phyloP scores from a whole-genome alignment of 768 basidiomycete genomes.

The Mycena kentingensis region DNA sequence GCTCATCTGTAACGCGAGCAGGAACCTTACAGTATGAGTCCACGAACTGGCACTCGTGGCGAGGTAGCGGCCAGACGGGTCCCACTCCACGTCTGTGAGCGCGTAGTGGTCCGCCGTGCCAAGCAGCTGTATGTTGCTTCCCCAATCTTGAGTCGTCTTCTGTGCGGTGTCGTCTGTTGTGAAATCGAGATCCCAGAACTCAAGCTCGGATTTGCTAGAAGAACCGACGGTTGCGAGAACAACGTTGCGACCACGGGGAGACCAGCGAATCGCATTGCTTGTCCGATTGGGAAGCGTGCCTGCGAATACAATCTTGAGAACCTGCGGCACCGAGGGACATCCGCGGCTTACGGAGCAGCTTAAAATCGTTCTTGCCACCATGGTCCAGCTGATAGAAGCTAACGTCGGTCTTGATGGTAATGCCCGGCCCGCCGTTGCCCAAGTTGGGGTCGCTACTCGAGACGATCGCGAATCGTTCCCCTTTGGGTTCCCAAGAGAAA shows the following conservation, averaged over 20 bases:
- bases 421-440: slow-evolving; percentile 84
- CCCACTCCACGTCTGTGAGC: slow-evolving; percentile 98
- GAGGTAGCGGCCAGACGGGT: slow-evolving; percentile 91
- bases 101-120: slow-evolving; percentile 93
- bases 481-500: slow-evolving; percentile 99
- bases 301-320: slow-evolving; percentile 31
- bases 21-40: slow-evolving; percentile 78
- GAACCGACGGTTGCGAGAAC: slow-evolving; percentile 96
- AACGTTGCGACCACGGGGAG: slow-evolving; percentile 92
- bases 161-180: slow-evolving; percentile 60
- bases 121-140: slow-evolving; percentile 80
- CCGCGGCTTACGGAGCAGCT: slow-evolving; percentile 67
- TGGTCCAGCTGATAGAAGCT: slow-evolving; percentile 95
- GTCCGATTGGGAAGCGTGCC: slow-evolving; percentile 80
- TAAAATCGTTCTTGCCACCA: slow-evolving; percentile 93
- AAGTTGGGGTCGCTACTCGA: slow-evolving; percentile 93
- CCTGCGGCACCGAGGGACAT: slow-evolving; percentile 12
- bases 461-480: slow-evolving; percentile 94
- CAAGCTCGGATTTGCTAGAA: slow-evolving; percentile 92
- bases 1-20: slow-evolving; percentile 5
- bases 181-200: slow-evolving; percentile 99
- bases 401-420: slow-evolving; percentile 95
- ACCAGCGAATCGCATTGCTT: slow-evolving; percentile 95
- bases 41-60: slow-evolving; percentile 93
- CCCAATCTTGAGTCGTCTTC: slow-evolving; percentile 77